Base-by-base conservation (phyloP, 148 eudicot species). In the Pouteria glomerata region DNA sequence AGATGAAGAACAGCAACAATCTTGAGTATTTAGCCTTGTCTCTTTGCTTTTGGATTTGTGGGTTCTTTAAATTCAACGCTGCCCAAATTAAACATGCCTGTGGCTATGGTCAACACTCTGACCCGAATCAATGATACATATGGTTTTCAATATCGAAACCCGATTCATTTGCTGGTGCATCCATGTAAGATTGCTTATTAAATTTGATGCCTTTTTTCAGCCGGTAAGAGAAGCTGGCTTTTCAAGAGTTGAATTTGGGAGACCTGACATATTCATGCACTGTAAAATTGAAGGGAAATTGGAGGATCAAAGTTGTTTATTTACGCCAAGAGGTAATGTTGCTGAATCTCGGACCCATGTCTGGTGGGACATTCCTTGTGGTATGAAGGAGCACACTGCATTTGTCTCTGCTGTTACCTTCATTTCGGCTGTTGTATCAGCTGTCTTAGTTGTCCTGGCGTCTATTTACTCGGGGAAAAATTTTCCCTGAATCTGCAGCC, bases 311-410 rank as follows among this genome's bases (percentile, higher is more conserved):
- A 78, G 80, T 47, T 91, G 90, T 76, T 59, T 76, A 26, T 18
- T 83, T 33, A 59, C 74, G 39, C 73, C 72, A 26, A 71, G 85
- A 18, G 59, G 41, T 47, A 19, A 37, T 19, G 33, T 16, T 42
- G 58, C 66, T 66, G 56, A 65, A 69, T 69, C 73, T 6, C 69
- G 67, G 74, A 62, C 57, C 35, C 53, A 64, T 13, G 70, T 74
- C 31, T 73, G 70, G 14, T 89, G 97, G 98, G 86, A 85, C 70
- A 84, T 95, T 58, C 93, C 96, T 53, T 82, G 83, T 44, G 97
- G 98, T 12, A 77, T 64, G 30, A 80, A 82, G 76, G 83, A 84
- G 47, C 98, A 95, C 71, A 73, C 86, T 8, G 31, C 41, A 63
- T 48, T 76, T 23, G 98, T 95, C 26, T 86, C 87, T 52, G 39